phyloP scores from a whole-genome alignment of 2,329 filamentous ascomycete genomes.

The Cercospora nicotianae region DNA sequence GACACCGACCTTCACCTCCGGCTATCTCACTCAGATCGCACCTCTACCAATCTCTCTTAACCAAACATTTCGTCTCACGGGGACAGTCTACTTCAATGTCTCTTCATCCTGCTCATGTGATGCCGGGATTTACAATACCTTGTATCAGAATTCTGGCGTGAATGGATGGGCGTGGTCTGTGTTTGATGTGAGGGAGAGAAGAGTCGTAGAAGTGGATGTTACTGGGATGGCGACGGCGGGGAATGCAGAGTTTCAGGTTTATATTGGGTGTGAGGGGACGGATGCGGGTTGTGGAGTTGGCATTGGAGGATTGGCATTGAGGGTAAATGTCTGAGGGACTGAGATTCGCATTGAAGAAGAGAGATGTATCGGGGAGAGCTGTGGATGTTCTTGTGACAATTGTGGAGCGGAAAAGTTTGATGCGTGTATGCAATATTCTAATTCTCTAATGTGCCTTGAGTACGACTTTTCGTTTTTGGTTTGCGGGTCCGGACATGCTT shows the following conservation, averaged over 20 bases:
- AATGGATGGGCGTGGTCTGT: conserved; percentile 10
- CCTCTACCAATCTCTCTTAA: not conserved
- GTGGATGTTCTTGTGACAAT: not conserved
- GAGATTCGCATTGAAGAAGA: not conserved
- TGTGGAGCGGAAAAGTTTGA: not conserved
- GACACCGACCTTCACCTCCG: not conserved
- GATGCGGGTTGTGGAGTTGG: not conserved
- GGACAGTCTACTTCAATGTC: conserved; percentile 1
- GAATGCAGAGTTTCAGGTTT: conserved; percentile 3
- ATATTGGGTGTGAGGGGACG: conserved; percentile 1
- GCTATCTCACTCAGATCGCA: not conserved
- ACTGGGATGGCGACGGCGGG: not conserved
- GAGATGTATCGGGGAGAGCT: not conserved
- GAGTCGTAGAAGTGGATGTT: not conserved
- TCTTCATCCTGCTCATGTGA: conserved; percentile 5
- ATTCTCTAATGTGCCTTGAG: not conserved
- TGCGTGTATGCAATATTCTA: not conserved
- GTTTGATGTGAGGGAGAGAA: not conserved
- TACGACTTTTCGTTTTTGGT: not conserved
- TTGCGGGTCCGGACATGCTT: not conserved
- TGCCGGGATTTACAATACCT: conserved; percentile 8
- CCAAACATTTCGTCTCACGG: conserved; percentile 4
- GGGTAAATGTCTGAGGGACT: conserved; percentile 1
- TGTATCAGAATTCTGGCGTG: not conserved
- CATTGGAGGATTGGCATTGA: not conserved